Base-by-base conservation (phyloP, 169 alveolate species). In the Eimeria necatrix region DNA sequence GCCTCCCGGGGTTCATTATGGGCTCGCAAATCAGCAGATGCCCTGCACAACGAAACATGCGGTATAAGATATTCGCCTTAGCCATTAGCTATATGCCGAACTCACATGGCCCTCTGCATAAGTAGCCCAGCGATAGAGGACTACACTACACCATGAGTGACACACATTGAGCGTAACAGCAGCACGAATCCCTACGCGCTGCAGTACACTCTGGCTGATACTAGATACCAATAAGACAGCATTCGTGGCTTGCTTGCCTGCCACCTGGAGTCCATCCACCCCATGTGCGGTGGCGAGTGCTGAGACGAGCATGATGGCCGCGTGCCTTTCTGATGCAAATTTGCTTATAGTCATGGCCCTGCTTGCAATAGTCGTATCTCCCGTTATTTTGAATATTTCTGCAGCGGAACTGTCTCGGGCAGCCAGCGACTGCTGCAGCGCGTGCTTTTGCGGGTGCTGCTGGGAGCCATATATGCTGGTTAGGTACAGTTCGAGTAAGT, bases 1-100 rank as follows among this genome's bases (percentile, higher is more conserved):
- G 80, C 46, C 80, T 22, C 80, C 80, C 26, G 10, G 80, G 46
- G 46, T 32, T 68, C 80, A 68, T 68, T 16, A 68, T n/a, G n/a
- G 80, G 80, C 48, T 68, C 80, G 80, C 80, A 68, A n/a, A 24
- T 24, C 46, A 68, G 80, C n/a, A 68, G 80, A 68, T 68, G 80
- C 14, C 80, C 80, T 68, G 80, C 4, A 18, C 80, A 32, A 5
- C 16, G 80, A 68, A 4, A 20, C 80, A 68, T n/a, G n/a, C 7
- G 24, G 70, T 59, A 2, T 32, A 32, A 32, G 41, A 32, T 32
- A 0, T 32, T 32, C 41, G 41, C 41, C 2, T 32, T 32, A 32
- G 41, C 41, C 41, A 2, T 32, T 32, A 32, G 41, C 41, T 32
- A 2, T 32, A 32, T 32, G 41, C 41, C 41, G 41, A 32, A 2